Evolutionary conservation across 805 yeast species (phyloP), one percentile per base, ranked within the genome.

Genomic region (Grigorovia yakushimaensis): DNA sequence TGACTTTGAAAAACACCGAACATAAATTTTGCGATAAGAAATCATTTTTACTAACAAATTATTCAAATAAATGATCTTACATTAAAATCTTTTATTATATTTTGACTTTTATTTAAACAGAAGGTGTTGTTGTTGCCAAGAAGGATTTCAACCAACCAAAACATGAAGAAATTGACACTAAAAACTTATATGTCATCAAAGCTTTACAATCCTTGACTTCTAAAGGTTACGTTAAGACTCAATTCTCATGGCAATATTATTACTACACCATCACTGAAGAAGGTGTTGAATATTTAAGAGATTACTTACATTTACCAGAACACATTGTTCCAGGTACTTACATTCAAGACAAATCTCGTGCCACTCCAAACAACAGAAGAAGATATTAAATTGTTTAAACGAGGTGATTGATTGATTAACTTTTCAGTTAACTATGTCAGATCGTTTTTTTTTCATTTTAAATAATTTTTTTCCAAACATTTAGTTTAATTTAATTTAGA

Each of bases 251-350:
- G 99, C 97, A 89, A 83, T 88, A 88, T 83, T 93, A 93, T 81
- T 93, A 93, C 95, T 93, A 93, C 94, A 88, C 98, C 81, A 85
- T 93, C 73, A 93, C 98, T 72, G 98, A 93, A 72, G 96, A 87
- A 77, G 99, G 99, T 84, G 91, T 93, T 61, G 96, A 88, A 72
- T 93, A 79, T 85, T 84, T 93, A 71, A 86, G 97, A 79, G 88
- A 87, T 73, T 93, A 88, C 87, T 84, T 93, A 75, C 88, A 89
- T 84, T 82, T 93, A 68, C 98, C 98, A 78, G 95, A 86, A 76
- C 95, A 88, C 77, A 84, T 93, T 73, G 91, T 88, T 74, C 99
- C 99, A 72, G 82, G 85, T 74, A 93, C 99, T 72, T 86, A 91
- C 82, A 86, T 89, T 78, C 88, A 84, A 80, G 88, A 83, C 68